Conservation (phyloP, 192 early-diverging fungal genomes). For the Podila horticola region DNA sequence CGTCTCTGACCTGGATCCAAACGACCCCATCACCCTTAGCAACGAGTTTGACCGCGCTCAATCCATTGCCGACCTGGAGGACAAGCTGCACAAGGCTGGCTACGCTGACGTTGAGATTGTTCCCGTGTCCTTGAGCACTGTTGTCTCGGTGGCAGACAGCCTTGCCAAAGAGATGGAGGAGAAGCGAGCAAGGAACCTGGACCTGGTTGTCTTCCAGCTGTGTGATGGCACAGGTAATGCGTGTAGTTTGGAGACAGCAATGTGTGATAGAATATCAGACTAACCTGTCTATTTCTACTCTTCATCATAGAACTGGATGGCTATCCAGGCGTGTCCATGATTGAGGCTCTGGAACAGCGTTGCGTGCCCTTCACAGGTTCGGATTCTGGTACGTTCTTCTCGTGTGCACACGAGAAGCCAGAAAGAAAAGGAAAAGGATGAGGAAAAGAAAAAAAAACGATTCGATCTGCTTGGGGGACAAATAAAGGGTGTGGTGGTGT, state of each 20-base stretch:
- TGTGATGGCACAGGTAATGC: slow-evolving; percentile 37
- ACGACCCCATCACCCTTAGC: slow-evolving; percentile 22
- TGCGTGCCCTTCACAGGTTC: slow-evolving; percentile 25
- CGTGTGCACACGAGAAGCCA: background rate
- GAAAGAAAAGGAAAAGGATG: background rate
- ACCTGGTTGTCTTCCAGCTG: slow-evolving; percentile 40
- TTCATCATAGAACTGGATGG: slow-evolving; percentile 15
- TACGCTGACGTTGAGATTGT: slow-evolving; percentile 21
- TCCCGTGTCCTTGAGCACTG: slow-evolving; percentile 8
- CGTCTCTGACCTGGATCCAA: background rate
- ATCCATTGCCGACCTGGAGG: slow-evolving; percentile 6
- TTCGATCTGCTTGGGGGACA: no score
- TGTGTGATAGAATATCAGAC: background rate
- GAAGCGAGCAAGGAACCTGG: slow-evolving; percentile 1
- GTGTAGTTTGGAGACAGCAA: background rate
- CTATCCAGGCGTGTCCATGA: slow-evolving; percentile 35
- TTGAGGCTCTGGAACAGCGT: slow-evolving; percentile 13
- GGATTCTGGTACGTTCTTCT: slow-evolving; percentile 16
- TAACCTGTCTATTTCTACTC: background rate
- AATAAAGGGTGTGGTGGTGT: no score
- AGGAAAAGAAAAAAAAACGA: no score
- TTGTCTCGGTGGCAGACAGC: slow-evolving; percentile 6
- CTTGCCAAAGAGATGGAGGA: slow-evolving; percentile 23
- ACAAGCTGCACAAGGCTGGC: slow-evolving; percentile 12
- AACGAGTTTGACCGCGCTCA: slow-evolving; percentile 27